Evolutionary conservation across 169 alveolate species (phyloP).

Genomic region (Cryptosporidium parvum): DNA sequence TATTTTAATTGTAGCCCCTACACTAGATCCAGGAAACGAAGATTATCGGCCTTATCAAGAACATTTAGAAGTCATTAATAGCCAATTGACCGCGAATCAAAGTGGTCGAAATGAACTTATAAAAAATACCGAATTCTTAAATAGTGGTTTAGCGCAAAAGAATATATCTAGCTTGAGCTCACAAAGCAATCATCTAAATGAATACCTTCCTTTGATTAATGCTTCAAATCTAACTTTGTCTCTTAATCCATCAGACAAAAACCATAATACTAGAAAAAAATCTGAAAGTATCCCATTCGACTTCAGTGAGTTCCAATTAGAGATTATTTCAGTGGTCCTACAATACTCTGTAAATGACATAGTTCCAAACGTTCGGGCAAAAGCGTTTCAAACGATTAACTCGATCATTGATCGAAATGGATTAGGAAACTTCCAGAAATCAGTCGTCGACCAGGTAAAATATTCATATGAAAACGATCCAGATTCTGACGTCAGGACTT

Average conservation of each 20-base stretch:
- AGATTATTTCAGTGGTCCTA: constrained; percentile 5
- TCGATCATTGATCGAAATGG: not conserved
- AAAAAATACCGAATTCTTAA: not conserved
- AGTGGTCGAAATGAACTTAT: not conserved
- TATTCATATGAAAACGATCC: constrained; percentile 41
- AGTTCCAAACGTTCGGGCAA: constrained; percentile 44
- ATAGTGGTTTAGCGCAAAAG: not conserved
- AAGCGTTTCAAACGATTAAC: constrained; percentile 31
- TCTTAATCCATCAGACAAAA: constrained; percentile 11
- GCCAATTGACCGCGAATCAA: not conserved
- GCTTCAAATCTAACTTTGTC: constrained; percentile 23
- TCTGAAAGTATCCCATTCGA: not conserved
- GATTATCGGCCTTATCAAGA: not conserved
- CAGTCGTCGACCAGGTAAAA: constrained; percentile 26
- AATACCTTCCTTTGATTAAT: constrained; percentile 22
- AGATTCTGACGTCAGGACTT: constrained; percentile 14
- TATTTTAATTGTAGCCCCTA: constrained; percentile 28
- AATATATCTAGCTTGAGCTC: not conserved
- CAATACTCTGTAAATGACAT: constrained; percentile 14
- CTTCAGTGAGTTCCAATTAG: not conserved
- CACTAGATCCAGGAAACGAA: not conserved
- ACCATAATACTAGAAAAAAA: not conserved
- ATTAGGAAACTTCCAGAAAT: not conserved
- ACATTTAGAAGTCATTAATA: not conserved
- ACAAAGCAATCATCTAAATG: not conserved